phyloP scores from a whole-genome alignment of 495 filamentous ascomycete genomes.

The Poronia punctata region DNA sequence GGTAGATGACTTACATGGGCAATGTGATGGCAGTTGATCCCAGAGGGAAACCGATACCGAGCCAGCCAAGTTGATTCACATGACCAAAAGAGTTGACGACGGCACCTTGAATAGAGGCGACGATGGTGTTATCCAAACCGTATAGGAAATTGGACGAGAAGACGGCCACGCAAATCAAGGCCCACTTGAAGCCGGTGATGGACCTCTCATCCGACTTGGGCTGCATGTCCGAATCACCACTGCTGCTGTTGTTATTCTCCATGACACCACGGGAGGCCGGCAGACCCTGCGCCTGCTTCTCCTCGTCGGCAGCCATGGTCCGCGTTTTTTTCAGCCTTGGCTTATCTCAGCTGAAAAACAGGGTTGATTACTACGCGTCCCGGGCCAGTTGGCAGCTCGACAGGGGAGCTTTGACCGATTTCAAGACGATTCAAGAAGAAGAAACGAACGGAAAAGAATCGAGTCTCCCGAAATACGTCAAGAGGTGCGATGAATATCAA shows the following conservation, averaged over 20 bases:
- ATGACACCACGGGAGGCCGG: neutral
- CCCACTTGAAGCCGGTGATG: constrained; percentile 23
- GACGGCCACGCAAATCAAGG: constrained; percentile 38
- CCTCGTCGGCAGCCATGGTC: too few relatives aligned
- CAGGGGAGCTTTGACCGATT: neutral
- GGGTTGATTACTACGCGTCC: neutral
- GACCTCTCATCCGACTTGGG: constrained; percentile 5
- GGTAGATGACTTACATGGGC: too few relatives aligned
- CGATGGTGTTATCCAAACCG: constrained; percentile 56
- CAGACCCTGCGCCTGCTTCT: too few relatives aligned
- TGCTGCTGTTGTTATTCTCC: neutral
- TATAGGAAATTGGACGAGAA: constrained; percentile 45
- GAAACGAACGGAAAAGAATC: too few relatives aligned
- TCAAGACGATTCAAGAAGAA: neutral
- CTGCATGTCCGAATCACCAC: too few relatives aligned
- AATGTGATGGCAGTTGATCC: constrained; percentile 39
- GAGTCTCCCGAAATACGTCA: too few relatives aligned
- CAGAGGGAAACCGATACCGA: constrained; percentile 47
- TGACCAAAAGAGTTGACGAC: constrained; percentile 40
- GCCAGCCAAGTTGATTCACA: constrained; percentile 48
- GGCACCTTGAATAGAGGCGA: constrained; percentile 48
- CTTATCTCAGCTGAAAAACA: too few relatives aligned
- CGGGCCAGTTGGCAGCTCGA: neutral
- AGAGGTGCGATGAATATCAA: too few relatives aligned
- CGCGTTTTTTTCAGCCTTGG: too few relatives aligned